These are phyloP conservation scores for Phialemonium atrogriseum DNA, from an alignment of 2,329 filamentous ascomycete species.

Conservation along the genomic window DNA sequence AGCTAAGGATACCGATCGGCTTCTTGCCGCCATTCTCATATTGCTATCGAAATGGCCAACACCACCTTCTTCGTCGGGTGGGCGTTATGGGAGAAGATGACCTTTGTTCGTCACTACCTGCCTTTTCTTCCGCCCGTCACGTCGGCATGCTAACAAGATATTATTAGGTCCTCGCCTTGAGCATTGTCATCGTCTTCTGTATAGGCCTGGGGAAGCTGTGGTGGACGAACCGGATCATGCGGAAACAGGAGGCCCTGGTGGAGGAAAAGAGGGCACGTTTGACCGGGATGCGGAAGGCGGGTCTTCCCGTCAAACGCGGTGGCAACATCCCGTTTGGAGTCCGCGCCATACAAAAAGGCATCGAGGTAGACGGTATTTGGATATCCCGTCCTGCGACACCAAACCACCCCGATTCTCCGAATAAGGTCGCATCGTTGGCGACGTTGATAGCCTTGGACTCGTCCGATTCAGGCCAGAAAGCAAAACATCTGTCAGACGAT, in stretches of 20 bases:
- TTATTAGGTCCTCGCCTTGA: slow-evolving; percentile 61
- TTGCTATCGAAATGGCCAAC: slow-evolving; percentile 24
- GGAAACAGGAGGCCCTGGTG: slow-evolving; percentile 55
- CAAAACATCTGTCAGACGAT: slow-evolving; percentile 7
- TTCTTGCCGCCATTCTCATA: background rate
- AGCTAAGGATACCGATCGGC: background rate
- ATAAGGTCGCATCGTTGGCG: slow-evolving; percentile 12
- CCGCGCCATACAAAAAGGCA: slow-evolving; percentile 72
- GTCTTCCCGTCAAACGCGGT: slow-evolving; percentile 29
- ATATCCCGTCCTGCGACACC: slow-evolving; percentile 47
- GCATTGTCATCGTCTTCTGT: slow-evolving; percentile 62
- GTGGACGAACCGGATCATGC: slow-evolving; percentile 46
- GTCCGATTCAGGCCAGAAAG: slow-evolving; percentile 9
- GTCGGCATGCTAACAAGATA: slow-evolving; percentile 9
- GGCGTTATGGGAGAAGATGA: slow-evolving; percentile 84
- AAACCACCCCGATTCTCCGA: too few relatives aligned
- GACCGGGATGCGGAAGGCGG: slow-evolving; percentile 46
- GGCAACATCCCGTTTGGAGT: slow-evolving; percentile 78
- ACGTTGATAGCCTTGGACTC: slow-evolving; percentile 10
- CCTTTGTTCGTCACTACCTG: slow-evolving; percentile 56
- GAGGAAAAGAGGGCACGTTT: slow-evolving; percentile 52
- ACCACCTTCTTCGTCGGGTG: slow-evolving; percentile 57
- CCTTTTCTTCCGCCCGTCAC: background rate
- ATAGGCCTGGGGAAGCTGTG: slow-evolving; percentile 61
- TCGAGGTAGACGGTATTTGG: slow-evolving; percentile 82